These are phyloP conservation scores for Teratosphaeriaceae sp. DNA, from an alignment of 2,329 filamentous ascomycete genomes.

Conservation along the genomic window DNA sequence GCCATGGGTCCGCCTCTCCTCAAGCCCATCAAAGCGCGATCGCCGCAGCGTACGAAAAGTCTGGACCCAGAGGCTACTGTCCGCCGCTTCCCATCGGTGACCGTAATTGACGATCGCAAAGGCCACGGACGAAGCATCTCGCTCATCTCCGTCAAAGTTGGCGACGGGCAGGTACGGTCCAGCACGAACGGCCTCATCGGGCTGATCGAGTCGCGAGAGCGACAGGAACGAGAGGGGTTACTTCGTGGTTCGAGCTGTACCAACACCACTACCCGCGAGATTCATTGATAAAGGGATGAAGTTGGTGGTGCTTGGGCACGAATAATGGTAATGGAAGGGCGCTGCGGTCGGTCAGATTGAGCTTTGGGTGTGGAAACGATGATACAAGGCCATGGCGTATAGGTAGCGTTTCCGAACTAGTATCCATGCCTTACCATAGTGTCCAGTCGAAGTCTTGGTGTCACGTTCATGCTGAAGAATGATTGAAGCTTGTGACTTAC, in stretches of 20 bases:
- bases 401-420: no score
- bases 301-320: conserved; percentile 1
- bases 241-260: conserved; percentile 6
- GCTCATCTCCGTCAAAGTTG: conserved; percentile 18
- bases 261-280: background rate
- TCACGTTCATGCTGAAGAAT: no score
- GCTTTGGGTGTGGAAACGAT: no score
- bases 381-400: no score
- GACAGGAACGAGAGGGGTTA: conserved; percentile 29
- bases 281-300: background rate
- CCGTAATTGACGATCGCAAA: conserved; percentile 27
- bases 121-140: conserved; percentile 24
- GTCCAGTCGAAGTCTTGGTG: no score
- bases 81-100: conserved; percentile 25
- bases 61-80: conserved; percentile 10
- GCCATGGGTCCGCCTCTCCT: conserved; percentile 12
- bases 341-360: background rate
- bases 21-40: conserved; percentile 14
- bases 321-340: background rate
- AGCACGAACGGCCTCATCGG: conserved; percentile 36
- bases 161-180: conserved; percentile 16
- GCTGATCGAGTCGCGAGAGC: conserved; percentile 32
- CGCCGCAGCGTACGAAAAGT: conserved; percentile 9
- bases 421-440: no score
- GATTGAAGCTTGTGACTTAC: no score